phyloP scores from a whole-genome alignment of 2,329 filamentous ascomycete genomes.

The Colletotrichum noveboracense region DNA sequence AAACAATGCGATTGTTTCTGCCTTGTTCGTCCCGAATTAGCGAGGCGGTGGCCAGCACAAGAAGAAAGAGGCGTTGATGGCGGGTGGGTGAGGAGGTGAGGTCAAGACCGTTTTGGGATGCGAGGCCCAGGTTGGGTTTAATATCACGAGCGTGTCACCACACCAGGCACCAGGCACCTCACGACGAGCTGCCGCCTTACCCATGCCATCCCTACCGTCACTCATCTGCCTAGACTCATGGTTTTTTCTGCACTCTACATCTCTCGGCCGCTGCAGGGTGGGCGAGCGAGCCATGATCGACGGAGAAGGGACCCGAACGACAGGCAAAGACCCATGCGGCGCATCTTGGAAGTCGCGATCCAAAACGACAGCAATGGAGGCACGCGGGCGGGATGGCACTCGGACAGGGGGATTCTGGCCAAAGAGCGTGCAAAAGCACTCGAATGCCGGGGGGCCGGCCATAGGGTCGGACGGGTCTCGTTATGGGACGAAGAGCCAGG shows the following conservation, averaged over 20 bases:
- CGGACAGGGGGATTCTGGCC: constrained; percentile 16
- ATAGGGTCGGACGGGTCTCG: constrained; percentile 9
- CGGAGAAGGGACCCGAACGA: constrained; percentile 11
- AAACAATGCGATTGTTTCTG: constrained; percentile 21
- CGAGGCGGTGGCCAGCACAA: not conserved
- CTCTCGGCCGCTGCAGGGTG: not conserved
- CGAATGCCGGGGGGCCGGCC: constrained; percentile 10
- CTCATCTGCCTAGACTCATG: not conserved
- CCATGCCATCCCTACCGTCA: constrained; percentile 10
- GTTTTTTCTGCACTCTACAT: not conserved
- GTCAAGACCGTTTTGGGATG: constrained; percentile 1
- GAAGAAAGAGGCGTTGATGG: not conserved
- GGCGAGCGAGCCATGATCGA: constrained; percentile 8
- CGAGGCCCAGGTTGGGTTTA: constrained; percentile 9
- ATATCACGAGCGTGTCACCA: constrained; percentile 9
- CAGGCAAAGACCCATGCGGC: constrained; percentile 17
- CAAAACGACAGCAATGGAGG: constrained; percentile 17
- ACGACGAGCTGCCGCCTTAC: not conserved
- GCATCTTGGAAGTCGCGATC: constrained; percentile 14
- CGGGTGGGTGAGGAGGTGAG: constrained; percentile 2
- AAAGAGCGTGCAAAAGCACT: constrained; percentile 10
- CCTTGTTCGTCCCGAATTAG: constrained; percentile 4
- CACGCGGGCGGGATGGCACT: constrained; percentile 14
- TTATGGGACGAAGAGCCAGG: constrained; percentile 13
- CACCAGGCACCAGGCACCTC: not conserved